Evolutionary conservation across 306 rosid genomes (phyloP), one percentile per base, ranked within the genome.

Genomic region (Prunus persica): DNA sequence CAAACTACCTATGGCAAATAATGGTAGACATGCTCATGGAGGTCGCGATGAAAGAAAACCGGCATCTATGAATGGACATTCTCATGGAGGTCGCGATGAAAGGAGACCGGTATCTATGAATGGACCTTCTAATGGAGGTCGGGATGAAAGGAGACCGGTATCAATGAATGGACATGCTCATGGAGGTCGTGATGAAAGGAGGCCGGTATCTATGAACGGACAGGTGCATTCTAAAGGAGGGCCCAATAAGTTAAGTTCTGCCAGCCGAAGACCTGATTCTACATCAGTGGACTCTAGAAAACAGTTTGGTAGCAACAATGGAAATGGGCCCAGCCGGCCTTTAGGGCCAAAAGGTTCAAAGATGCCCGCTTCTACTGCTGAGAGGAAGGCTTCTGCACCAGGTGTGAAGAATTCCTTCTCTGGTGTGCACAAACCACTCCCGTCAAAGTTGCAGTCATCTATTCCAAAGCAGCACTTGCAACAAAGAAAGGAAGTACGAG

Each of bases 311-410:
- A 89, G 72, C 78, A 84, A 79, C 69, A 82, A 52, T 25, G 93
- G 83, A 66, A 88, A 68, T 82, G 93, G 93, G 57, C 88, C 87
- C 24, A 88, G 93, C 41, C 96, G 90, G 85, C 90, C 92, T 13
- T 47, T 72, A 65, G 91, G 65, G 32, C 71, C 84, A 34, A 93
- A 88, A 83, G 87, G 81, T 49, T 61, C 83, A 19, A 93, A 81
- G 91, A 70, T 43, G 65, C 82, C 89, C 62, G 78, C 66, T 25
- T 70, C 78, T 69, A 50, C 77, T 73, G 14, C 80, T 76, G 90
- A 76, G 82, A 94, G 80, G 80, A 91, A 83, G 69, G 83, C 82
- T 52, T 69, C 80, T 52, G 71, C 80, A 45, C 77, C 92, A 55
- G 83, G 67, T 78, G 67, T 57, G 32, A 92, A 78, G 76, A 83